phyloP scores from a whole-genome alignment of 164 flowering plant species.

The Piper longum region DNA sequence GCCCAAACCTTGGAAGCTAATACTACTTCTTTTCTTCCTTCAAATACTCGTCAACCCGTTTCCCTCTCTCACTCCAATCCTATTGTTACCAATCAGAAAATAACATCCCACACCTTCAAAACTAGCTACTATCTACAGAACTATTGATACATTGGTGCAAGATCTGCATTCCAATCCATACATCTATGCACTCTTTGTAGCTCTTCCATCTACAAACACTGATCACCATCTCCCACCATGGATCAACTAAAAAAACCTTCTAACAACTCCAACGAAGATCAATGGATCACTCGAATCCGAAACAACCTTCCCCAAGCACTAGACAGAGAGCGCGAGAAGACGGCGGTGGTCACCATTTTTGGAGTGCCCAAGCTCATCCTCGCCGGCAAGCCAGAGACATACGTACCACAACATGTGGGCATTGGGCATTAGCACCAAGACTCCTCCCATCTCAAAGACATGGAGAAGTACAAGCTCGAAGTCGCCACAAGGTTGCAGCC shows the following conservation, averaged over 20 bases:
- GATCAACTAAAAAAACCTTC: no score
- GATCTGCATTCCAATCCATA: no score
- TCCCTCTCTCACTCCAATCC: no score
- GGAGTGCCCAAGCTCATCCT: constrained; percentile 7
- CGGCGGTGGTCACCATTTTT: constrained; percentile 6
- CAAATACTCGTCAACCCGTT: no score
- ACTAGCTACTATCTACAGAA: no score
- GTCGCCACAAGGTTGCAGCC: constrained; percentile 7
- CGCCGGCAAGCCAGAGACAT: constrained; percentile 10
- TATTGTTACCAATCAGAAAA: no score
- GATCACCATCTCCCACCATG: no score
- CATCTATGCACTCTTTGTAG: no score
- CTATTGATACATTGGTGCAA: no score
- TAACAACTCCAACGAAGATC: not conserved
- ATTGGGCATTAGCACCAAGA: constrained; percentile 14
- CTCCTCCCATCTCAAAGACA: constrained; percentile 9
- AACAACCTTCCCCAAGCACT: constrained; percentile 3
- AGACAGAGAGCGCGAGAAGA: not conserved
- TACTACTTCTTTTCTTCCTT: not conserved
- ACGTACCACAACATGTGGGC: constrained; percentile 12
- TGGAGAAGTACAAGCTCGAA: constrained; percentile 12
- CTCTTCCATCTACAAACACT: no score
- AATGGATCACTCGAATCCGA: constrained; percentile 4
- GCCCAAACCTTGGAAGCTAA: no score
- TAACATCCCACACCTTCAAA: no score